These are phyloP conservation scores for Tilletia caries DNA, from an alignment of 1,284 basidiomycete genomes.

Conservation along the genomic window DNA sequence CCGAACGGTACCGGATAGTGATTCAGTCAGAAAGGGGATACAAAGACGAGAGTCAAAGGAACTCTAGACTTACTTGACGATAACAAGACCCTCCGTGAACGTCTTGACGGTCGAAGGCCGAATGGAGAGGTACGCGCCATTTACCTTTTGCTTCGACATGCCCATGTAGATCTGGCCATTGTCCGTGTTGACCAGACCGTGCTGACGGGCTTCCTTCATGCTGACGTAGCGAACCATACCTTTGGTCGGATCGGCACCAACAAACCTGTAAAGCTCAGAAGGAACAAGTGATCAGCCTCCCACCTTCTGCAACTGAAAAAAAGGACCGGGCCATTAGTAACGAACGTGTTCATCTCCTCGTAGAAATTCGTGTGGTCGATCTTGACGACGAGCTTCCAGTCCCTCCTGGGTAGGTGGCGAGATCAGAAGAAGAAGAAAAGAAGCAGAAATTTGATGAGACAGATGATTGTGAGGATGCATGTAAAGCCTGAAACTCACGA, in stretches of 20 bases:
- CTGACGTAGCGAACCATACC: neutral
- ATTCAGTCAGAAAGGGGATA: no score
- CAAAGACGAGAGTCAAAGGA: no score
- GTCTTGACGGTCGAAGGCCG: neutral
- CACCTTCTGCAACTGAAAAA: no score
- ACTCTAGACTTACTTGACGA: neutral
- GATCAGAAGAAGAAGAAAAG: neutral
- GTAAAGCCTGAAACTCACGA: neutral
- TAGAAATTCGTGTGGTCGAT: slow-evolving; percentile 13
- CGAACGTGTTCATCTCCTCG: slow-evolving; percentile 3
- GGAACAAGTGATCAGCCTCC: no score
- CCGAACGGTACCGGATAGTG: neutral
- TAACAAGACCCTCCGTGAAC: slow-evolving; percentile 5
- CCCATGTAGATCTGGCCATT: slow-evolving; percentile 10
- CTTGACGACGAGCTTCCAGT: slow-evolving; percentile 3
- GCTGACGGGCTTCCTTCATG: neutral
- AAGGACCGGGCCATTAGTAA: no score
- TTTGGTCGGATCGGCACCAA: neutral
- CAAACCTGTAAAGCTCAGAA: neutral
- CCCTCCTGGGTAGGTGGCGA: neutral
- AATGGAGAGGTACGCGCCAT: slow-evolving; percentile 1
- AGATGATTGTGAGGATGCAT: neutral
- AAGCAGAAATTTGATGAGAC: no score
- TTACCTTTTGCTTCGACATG: neutral
- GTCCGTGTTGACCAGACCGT: slow-evolving; percentile 11